A percentile compares a stretch with the other conserved stretches of the same genome.
Conservation (phyloP, 352 stramenopile genomes). For the Pythium monospermum region DNA sequence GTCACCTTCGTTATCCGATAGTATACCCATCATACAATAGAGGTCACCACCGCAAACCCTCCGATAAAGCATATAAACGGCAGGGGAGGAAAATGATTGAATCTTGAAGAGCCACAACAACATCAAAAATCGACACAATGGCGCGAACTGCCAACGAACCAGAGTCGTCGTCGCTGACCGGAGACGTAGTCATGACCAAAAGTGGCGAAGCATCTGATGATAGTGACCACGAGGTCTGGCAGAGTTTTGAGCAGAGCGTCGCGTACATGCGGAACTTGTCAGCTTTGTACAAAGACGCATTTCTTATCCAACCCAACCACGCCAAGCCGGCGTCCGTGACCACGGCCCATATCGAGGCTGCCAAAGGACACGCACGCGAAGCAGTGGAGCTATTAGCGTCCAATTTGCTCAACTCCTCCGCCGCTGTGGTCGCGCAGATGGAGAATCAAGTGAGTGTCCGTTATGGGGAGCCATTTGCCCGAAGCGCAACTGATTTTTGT, state of each 20-base stretch:
- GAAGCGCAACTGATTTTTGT: neutral
- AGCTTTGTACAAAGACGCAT: conserved; percentile 48
- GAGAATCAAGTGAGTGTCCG: conserved; percentile 30
- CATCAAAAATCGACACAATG: too few relatives aligned
- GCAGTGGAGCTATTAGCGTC: conserved; percentile 53
- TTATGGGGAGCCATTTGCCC: neutral
- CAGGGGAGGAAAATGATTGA: too few relatives aligned
- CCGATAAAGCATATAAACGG: too few relatives aligned
- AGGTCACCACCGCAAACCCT: too few relatives aligned
- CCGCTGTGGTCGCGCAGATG: conserved; percentile 29
- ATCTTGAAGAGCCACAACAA: too few relatives aligned
- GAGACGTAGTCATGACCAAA: too few relatives aligned
- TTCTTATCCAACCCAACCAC: conserved; percentile 5
- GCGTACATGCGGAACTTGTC: conserved; percentile 43
- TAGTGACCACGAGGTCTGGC: conserved; percentile 30
- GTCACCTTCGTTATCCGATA: too few relatives aligned
- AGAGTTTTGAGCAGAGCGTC: conserved; percentile 48
- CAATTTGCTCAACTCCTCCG: conserved; percentile 48
- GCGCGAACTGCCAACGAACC: too few relatives aligned
- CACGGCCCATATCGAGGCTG: conserved; percentile 35
- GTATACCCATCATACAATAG: too few relatives aligned
- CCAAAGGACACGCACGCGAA: conserved; percentile 41
- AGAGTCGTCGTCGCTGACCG: too few relatives aligned
- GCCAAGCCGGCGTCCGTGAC: conserved; percentile 13
- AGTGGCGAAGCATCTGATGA: neutral